phyloP scores from a whole-genome alignment of 2,329 filamentous ascomycete species.

The Calonectria crousiana region DNA sequence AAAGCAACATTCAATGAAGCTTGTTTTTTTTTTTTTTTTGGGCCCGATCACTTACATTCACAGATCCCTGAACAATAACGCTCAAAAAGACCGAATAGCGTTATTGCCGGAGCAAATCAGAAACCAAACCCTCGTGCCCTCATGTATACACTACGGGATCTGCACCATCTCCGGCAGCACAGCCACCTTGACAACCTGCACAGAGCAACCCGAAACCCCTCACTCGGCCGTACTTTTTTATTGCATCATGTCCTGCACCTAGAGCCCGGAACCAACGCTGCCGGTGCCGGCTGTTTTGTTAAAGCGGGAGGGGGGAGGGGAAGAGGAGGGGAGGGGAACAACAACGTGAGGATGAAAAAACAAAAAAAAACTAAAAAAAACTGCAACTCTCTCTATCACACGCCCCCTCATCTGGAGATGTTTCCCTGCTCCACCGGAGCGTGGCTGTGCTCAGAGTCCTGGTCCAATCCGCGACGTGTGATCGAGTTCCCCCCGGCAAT shows the following conservation, averaged over 20 bases:
- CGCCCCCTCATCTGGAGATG: background rate
- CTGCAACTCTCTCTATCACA: background rate
- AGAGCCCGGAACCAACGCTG: background rate
- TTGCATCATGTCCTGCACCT: conserved; percentile 5
- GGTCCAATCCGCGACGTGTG: conserved; percentile 10
- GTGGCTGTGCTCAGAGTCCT: conserved; percentile 15
- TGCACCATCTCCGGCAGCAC: conserved; percentile 17
- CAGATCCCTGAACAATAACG: background rate
- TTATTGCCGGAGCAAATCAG: background rate
- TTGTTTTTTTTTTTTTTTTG: background rate
- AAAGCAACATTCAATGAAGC: background rate
- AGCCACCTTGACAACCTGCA: conserved; percentile 10
- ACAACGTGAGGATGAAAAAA: background rate
- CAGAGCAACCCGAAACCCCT: conserved; percentile 3
- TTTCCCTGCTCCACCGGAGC: conserved; percentile 8
- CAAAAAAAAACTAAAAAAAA: background rate
- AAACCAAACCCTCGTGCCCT: background rate
- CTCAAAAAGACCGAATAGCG: background rate
- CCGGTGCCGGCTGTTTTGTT: background rate
- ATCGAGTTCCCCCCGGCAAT: background rate
- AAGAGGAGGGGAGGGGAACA: no score
- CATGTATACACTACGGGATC: conserved; percentile 7
- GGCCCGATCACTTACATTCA: background rate
- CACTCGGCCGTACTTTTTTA: background rate
- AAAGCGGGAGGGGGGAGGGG: background rate